Evolutionary conservation across 192 early-diverging fungal species (phyloP), one percentile per base, ranked within the genome.

Genomic region (Backusella morwellensis): DNA sequence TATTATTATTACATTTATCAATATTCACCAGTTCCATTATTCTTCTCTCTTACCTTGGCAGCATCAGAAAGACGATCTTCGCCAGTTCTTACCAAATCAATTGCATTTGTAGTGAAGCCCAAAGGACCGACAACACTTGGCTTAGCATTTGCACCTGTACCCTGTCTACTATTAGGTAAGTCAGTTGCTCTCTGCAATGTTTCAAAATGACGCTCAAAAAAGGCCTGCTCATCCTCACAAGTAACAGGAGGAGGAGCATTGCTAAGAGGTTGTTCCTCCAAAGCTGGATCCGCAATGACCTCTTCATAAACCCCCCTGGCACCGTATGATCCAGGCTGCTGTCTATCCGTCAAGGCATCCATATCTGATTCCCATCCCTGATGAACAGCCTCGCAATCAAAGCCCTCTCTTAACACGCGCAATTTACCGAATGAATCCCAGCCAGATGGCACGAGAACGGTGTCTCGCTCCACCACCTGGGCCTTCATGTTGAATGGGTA

Each of bases 401-500:
- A 96, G 29, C 90, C 90, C 66, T 90, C 91, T 36, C 91, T 87
- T 32, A 94, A 72, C n/a, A 93, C 89, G 36, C 88, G 83, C 67
- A 99, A 94, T 78, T 97, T 96, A 44, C 92, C 92, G 86, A 91
- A 93, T 23, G 93, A 93, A 80, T 98, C 97, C 97, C 96, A 98
- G 12, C 97, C 97, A 36, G 92, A 82, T 11, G 97, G 97, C 38
- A 98, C 93, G 79, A 95, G 85, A 34, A 97, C 94, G 19, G 87
- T 85, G 74, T 97, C 95, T 34, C 96, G 91, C 63, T 97, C 97
- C 32, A 97, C 90, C 5, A 96, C 92, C 50, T 95, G 90, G 1
- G 96, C 91, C 1, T 92, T 89, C 50, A 87, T 68, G 26, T 84
- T 86, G 81, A 93, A 95, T 12, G 87, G 84, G 69, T 88, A 92